phyloP scores from a whole-genome alignment of 768 basidiomycete species.

The Tricholomella constricta region DNA sequence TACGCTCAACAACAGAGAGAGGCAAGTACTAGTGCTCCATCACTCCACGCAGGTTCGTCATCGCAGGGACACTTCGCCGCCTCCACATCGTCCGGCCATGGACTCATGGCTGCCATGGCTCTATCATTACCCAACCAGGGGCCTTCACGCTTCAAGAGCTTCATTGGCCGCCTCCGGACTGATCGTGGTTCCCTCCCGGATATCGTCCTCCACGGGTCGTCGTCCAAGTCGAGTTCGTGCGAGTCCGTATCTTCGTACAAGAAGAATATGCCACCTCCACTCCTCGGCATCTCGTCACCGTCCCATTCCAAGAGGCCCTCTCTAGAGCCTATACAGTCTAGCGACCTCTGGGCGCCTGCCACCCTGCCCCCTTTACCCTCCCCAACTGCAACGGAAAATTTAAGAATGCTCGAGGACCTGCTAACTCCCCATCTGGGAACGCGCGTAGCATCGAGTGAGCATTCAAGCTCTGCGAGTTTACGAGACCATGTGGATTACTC shows the following conservation, averaged over 20 bases:
- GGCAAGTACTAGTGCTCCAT: slow-evolving; percentile 6
- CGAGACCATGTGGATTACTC: slow-evolving; percentile 44
- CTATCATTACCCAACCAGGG: not conserved
- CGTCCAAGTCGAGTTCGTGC: slow-evolving; percentile 3
- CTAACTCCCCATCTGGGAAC: slow-evolving; percentile 29
- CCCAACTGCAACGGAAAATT: slow-evolving; percentile 29
- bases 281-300: slow-evolving; percentile 15
- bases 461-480: slow-evolving; percentile 36
- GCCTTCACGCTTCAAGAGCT: not conserved
- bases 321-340: slow-evolving; percentile 9
- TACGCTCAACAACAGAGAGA: not conserved
- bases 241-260: not conserved
- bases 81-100: slow-evolving; percentile 9
- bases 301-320: slow-evolving; percentile 14
- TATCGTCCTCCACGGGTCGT: slow-evolving; percentile 6
- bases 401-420: slow-evolving; percentile 29
- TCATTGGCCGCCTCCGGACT: slow-evolving; percentile 7
- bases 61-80: slow-evolving; percentile 4
- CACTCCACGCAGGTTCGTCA: slow-evolving; percentile 10
- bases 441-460: slow-evolving; percentile 18
- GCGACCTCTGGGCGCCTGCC: slow-evolving; percentile 25
- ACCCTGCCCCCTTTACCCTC: slow-evolving; percentile 28
- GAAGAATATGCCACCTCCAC: slow-evolving; percentile 2
- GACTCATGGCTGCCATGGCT: not conserved
- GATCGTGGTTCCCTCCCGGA: slow-evolving; percentile 2